Conservation (phyloP, 192 early-diverging fungal genomes). For the Podila clonocystis region DNA sequence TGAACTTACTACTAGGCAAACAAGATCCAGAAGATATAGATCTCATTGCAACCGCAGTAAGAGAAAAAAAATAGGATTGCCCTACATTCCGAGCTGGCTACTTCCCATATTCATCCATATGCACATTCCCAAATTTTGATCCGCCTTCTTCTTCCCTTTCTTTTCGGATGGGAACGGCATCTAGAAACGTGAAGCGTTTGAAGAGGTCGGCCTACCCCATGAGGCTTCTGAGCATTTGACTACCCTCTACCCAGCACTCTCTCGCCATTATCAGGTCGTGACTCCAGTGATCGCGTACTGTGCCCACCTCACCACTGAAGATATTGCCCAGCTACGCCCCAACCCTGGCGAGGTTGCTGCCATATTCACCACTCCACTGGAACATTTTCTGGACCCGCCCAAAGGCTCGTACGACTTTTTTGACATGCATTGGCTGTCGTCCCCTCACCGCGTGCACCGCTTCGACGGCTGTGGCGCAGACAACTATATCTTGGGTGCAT, state of each 20-base stretch:
- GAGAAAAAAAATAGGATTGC: not conserved
- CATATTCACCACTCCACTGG: slow-evolving; percentile 27
- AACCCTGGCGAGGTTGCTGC: slow-evolving; percentile 45
- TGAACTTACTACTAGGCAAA: slow-evolving; percentile 13
- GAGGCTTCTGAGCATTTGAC: slow-evolving; percentile 7
- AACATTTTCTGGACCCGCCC: slow-evolving; percentile 18
- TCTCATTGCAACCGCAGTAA: slow-evolving; percentile 38
- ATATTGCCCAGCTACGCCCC: slow-evolving; percentile 15
- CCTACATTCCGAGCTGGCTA: too few relatives aligned
- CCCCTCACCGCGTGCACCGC: slow-evolving; percentile 14
- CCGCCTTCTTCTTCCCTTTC: not conserved
- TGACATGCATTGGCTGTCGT: slow-evolving; percentile 30
- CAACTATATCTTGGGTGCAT: slow-evolving; percentile 9
- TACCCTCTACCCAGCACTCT: slow-evolving; percentile 15
- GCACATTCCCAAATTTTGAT: not conserved
- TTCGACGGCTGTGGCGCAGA: slow-evolving; percentile 22
- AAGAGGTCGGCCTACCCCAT: slow-evolving; percentile 17
- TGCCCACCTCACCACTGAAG: slow-evolving; percentile 17
- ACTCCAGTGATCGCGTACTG: slow-evolving; percentile 36
- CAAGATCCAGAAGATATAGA: slow-evolving; percentile 33
- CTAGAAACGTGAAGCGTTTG: slow-evolving; percentile 45
- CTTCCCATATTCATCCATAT: not conserved
- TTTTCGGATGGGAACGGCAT: not conserved
- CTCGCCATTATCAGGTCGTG: slow-evolving; percentile 33
- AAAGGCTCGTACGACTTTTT: slow-evolving; percentile 4